Percentiles rank a stretch among this genome's conserved stretches.
Conservation (phyloP, 352 stramenopile species). For the Peronospora belbahrii region DNA sequence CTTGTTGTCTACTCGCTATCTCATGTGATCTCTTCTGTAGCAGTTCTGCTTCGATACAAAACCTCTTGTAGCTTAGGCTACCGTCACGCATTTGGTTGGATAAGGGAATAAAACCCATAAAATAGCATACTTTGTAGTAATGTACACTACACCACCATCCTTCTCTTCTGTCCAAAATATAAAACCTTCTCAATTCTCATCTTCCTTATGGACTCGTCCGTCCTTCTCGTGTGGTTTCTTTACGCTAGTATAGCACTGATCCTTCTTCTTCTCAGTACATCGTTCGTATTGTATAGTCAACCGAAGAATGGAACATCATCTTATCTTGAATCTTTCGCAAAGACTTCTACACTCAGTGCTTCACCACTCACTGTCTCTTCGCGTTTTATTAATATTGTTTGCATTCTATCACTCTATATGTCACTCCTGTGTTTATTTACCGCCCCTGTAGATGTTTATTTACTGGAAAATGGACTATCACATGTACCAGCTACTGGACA, state of each 20-base stretch:
- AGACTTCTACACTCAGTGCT: slow-evolving; percentile 47
- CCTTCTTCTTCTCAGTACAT: slow-evolving; percentile 46
- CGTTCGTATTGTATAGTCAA: slow-evolving; percentile 59
- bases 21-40: slow-evolving; percentile 37
- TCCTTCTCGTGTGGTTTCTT: slow-evolving; percentile 47
- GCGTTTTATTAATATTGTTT: slow-evolving; percentile 62
- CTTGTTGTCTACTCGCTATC: slow-evolving; percentile 4
- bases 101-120: slow-evolving; percentile 1
- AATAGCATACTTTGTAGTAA: slow-evolving; percentile 7
- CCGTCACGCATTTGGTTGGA: slow-evolving; percentile 18
- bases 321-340: slow-evolving; percentile 44
- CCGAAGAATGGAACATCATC: slow-evolving; percentile 44
- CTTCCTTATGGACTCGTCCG: slow-evolving; percentile 28
- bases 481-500: slow-evolving; percentile 47
- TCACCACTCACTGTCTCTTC: slow-evolving; percentile 56
- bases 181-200: slow-evolving; percentile 4
- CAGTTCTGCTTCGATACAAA: slow-evolving; percentile 36
- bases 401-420: slow-evolving; percentile 59
- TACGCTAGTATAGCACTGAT: slow-evolving; percentile 54
- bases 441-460: slow-evolving; percentile 67
- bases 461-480: slow-evolving; percentile 63
- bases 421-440: slow-evolving; percentile 73
- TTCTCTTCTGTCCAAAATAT: no score
- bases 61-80: slow-evolving; percentile 41
- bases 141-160: slow-evolving; percentile 8